Conservation (phyloP, 139 green algal genomes). For the Tetraselmis chui region DNA sequence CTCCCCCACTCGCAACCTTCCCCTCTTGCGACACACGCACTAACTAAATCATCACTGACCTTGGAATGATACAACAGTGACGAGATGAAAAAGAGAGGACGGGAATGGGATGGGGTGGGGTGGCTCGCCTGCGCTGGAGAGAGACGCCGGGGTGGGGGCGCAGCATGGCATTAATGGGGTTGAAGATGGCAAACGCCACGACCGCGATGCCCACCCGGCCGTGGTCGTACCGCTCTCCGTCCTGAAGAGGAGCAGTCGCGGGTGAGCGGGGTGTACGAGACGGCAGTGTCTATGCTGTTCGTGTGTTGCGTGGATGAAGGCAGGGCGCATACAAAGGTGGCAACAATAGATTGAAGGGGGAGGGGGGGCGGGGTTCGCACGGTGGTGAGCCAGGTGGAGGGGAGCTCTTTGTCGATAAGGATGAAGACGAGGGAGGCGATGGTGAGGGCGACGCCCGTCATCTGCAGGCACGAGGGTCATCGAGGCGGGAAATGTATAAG, state of each 20-base stretch:
- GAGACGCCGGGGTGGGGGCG: neutral
- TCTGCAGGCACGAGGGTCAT: too few species aligned
- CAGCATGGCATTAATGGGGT: neutral
- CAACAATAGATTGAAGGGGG: too few species aligned
- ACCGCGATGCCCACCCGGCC: neutral
- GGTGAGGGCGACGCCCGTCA: neutral
- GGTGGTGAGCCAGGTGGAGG: neutral
- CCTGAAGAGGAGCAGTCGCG: neutral
- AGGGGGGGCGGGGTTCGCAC: neutral
- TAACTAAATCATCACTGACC: too few species aligned
- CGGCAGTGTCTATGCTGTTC: neutral
- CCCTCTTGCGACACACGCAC: too few species aligned
- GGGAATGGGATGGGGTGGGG: neutral
- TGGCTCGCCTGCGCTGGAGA: neutral
- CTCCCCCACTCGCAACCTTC: too few species aligned
- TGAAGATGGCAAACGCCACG: constrained; percentile 4
- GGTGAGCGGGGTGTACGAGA: neutral
- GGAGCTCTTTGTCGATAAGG: neutral
- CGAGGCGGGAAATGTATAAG: too few species aligned
- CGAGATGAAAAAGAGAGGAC: too few species aligned
- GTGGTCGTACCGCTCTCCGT: neutral
- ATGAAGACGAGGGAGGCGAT: neutral
- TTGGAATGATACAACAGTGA: too few species aligned
- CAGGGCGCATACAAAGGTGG: too few species aligned
- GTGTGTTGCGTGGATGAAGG: neutral